Evolutionary conservation across 768 basidiomycete species (phyloP).

Genomic region (Gymnopilus junonius): DNA sequence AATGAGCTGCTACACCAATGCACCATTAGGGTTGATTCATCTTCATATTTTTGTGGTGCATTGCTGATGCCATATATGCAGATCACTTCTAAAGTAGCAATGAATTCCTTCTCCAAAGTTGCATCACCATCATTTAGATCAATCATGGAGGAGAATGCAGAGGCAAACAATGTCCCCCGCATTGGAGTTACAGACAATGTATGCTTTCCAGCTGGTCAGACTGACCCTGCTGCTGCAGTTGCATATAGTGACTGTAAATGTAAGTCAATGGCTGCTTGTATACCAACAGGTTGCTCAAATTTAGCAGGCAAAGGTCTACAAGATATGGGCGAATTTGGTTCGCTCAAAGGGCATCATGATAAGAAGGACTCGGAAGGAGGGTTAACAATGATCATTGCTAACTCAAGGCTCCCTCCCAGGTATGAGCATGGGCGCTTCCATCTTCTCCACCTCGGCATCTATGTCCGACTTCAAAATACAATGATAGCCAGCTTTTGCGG

Average conservation of each 20-base stretch:
- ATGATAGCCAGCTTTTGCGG: constrained; percentile 12
- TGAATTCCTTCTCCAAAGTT: background rate
- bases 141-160: background rate
- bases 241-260: background rate
- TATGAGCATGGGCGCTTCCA: constrained; percentile 22
- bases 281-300: background rate
- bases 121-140: background rate
- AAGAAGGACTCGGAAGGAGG: constrained; percentile 9
- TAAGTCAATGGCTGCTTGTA: background rate
- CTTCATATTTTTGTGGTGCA: background rate
- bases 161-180: background rate
- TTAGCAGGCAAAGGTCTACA: constrained; percentile 5
- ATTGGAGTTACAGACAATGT: background rate
- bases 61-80: background rate
- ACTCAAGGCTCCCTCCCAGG: constrained; percentile 4
- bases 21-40: background rate
- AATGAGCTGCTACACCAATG: background rate
- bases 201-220: background rate
- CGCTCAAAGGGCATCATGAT: constrained; percentile 12
- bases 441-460: constrained; percentile 16
- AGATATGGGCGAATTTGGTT: constrained; percentile 15
- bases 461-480: constrained; percentile 1
- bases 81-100: background rate
- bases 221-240: background rate
- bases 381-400: constrained; percentile 6